Conservation (phyloP, 2,329 filamentous ascomycete genomes). For the Diaporthe batatas region DNA sequence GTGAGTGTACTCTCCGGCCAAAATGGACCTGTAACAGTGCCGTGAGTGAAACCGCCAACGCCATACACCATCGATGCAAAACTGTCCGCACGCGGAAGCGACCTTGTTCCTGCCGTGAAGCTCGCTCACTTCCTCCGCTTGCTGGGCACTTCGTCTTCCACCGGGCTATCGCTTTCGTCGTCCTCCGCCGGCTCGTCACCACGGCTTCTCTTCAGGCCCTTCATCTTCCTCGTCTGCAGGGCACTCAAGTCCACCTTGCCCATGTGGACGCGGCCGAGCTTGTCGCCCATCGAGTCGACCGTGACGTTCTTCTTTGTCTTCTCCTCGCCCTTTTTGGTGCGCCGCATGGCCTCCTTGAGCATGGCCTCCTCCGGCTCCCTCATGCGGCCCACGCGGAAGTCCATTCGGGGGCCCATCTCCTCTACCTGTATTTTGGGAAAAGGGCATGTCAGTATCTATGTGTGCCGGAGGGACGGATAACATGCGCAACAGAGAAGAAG, state of each 20-base stretch:
- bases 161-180: slow-evolving; percentile 57
- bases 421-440: slow-evolving; percentile 66
- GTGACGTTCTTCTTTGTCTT: slow-evolving; percentile 96
- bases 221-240: slow-evolving; percentile 98
- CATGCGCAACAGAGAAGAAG: not conserved
- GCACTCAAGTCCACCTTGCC: slow-evolving; percentile 89
- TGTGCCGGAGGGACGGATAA: not conserved
- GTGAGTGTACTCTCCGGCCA: slow-evolving; percentile 16
- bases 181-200: slow-evolving; percentile 70
- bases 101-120: not conserved
- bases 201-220: slow-evolving; percentile 90
- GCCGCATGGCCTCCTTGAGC: slow-evolving; percentile 92
- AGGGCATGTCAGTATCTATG: not conserved
- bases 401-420: slow-evolving; percentile 94
- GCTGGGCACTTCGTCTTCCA: slow-evolving; percentile 53
- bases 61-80: slow-evolving; percentile 42
- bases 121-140: slow-evolving; percentile 52
- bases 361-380: slow-evolving; percentile 82
- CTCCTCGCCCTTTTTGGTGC: slow-evolving; percentile 80
- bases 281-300: slow-evolving; percentile 93
- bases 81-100: slow-evolving; percentile 2
- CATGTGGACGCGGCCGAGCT: slow-evolving; percentile 92
- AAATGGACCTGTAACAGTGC: slow-evolving; percentile 8
- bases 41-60: slow-evolving; percentile 32
- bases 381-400: slow-evolving; percentile 87